These are phyloP conservation scores for Didymella lethalis DNA, from an alignment of 2,329 filamentous ascomycete species.

Conservation along the genomic window DNA sequence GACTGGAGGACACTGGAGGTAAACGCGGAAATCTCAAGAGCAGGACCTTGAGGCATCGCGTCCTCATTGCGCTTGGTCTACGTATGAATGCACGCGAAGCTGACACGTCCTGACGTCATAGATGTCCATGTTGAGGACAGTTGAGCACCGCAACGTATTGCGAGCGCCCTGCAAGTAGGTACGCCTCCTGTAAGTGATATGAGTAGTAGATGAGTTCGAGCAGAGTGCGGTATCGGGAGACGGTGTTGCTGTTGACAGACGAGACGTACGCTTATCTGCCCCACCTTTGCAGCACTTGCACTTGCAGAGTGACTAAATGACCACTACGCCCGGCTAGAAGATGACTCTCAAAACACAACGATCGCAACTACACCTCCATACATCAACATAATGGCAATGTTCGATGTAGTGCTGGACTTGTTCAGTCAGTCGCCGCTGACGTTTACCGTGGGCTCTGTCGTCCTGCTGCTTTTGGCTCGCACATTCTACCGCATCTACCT, in stretches of 20 bases:
- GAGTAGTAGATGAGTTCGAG: too few species aligned
- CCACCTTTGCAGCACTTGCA: neutral
- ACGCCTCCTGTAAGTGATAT: neutral
- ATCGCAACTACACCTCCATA: neutral
- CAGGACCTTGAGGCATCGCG: too few species aligned
- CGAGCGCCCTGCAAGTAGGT: too few species aligned
- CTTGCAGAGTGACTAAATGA: constrained; percentile 8
- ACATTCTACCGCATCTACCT: constrained; percentile 35
- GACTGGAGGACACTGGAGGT: too few species aligned
- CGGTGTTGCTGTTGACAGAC: neutral
- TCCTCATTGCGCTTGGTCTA: neutral
- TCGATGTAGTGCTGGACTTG: neutral
- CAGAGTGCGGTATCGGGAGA: neutral
- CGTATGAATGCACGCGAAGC: neutral
- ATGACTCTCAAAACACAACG: neutral
- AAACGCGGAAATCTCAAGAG: too few species aligned
- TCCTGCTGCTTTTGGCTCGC: constrained; percentile 22
- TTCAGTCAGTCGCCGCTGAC: neutral
- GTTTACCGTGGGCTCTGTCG: neutral
- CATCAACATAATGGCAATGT: neutral
- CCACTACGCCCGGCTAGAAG: constrained; percentile 1
- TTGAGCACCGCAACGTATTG: neutral
- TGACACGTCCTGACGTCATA: neutral
- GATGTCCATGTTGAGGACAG: neutral
- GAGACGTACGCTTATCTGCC: constrained; percentile 5